Evolutionary conservation across 495 filamentous ascomycete species (phyloP), one percentile per base, ranked within the genome.

Genomic region (Aspergillus sclerotioniger): DNA sequence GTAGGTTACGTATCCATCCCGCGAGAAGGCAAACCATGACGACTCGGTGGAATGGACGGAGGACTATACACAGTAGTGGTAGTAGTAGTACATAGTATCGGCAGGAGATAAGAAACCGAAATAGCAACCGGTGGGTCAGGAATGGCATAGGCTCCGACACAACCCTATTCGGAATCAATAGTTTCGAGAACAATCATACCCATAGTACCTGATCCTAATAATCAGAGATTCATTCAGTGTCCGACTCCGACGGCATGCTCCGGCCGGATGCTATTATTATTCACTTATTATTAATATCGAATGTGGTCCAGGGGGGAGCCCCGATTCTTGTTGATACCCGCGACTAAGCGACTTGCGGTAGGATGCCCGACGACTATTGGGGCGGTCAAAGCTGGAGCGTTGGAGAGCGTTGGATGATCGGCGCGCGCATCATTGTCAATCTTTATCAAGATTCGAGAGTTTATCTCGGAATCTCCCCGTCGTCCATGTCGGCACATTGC

Each of bases 361-460:
- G 61, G 64, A 62, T 59, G 56, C 53, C 64, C 61, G 61, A 49
- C 53, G 55, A 61, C 58, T 58, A 62, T 58, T 31, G 35, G 13
- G 56, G 64, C 64, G 64, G 64, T 62, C 61, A 62, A 62, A 62
- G 63, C 63, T 65, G 59, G 60, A 53, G 60, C 57, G 60, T 66
- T 66, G 54, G 63, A 55, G 62, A 57, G 58, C 61, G 61, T 67
- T 62, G 59, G 62, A 63, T 64, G 65, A 67, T 67, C 62, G 60
- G 51, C 65, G 62, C 57, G 54, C 65, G 55, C 59, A 66, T 53
- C 56, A 62, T 59, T 56, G 56, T 52, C 55, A 56, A 60, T 64
- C 55, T 45, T 58, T 47, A 62, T 66, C 51, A 57, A 37, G 25
- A 25, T 39, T 33, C 29, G 9, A 20, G 20, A 50, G 52, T 56